Base-by-base conservation (phyloP, 192 early-diverging fungal genomes). In the Dimargaris cristalligena region DNA sequence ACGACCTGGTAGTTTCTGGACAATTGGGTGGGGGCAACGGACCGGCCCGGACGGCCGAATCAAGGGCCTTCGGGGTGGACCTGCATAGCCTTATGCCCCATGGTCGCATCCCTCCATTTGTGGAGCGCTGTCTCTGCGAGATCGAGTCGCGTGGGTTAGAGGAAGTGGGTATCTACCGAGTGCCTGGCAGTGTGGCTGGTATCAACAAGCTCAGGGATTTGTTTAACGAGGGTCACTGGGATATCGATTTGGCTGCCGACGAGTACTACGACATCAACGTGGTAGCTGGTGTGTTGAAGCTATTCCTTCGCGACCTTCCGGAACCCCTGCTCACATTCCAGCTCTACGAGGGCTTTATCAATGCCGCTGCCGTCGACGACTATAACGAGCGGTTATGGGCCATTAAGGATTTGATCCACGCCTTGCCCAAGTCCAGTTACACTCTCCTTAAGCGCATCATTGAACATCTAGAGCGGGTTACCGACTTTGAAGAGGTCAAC, bases 291-390 rank as follows among this genome's bases (percentile, higher is more conserved):
- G 80, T 91, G 49, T 67, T 94, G 68, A 95, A 95, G 70, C 90
- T 88, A 67, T 98, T 95, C 70, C 70, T 98, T 61, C 80, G 94
- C 18, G 90, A 92, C 49, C 62, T 98, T 58, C 94, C 94, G 0
- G 92, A 98, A 60, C 91, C 92, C 0, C 64, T 98, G 49, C 78
- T 92, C 63, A 95, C 94, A 0, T 89, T 74, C 70, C 77, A 79
- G 44, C 72, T 91, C 32, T 85, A 92, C 61, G 81, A 87, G 23
- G 75, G 86, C 18, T 90, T 92, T 68, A 80, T 94, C 55, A 76
- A 83, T 55, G 85, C 83, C 0, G 77, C 79, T 65, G 79, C 75
- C 3, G 65, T 82, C 28, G 75, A 78, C 49, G 78, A 84, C 55
- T 80, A 82, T 63, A 83, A 87, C 67, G 79, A 84, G 64, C 76